A percentile compares a stretch with the other conserved stretches of the same genome.
phyloP scores from a whole-genome alignment of 208 protist genomes.

The Entamoeba invadens region DNA sequence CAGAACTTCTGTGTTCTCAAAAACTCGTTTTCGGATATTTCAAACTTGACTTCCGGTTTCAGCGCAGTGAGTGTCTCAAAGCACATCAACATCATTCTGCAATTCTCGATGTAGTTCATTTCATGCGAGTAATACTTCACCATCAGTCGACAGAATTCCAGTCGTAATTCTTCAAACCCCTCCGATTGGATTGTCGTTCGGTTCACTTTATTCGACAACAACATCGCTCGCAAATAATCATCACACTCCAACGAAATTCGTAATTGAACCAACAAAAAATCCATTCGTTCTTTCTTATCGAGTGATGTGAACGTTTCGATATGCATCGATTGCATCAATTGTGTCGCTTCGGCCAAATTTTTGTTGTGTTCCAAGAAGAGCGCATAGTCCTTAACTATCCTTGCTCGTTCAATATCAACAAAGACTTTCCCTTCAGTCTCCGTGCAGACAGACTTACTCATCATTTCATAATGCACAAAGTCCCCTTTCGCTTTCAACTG shows the following conservation, averaged over 20 bases:
- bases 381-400: not conserved
- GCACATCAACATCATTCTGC: not conserved
- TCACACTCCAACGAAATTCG: not conserved
- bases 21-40: not conserved
- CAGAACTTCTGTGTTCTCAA: not conserved
- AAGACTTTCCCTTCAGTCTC: not conserved
- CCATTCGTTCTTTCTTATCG: not conserved
- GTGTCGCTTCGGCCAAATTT: not conserved
- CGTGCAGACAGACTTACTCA: not conserved
- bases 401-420: not conserved
- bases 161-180: not conserved
- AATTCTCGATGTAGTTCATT: not conserved
- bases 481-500: not conserved
- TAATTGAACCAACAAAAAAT: not conserved
- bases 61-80: not conserved
- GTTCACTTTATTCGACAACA: not conserved
- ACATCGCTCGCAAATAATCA: not conserved
- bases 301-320: not conserved
- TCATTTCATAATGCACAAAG: not conserved
- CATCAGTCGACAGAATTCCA: not conserved
- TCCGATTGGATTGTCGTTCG: not conserved
- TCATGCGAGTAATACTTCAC: not conserved
- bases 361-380: not conserved
- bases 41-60: not conserved
- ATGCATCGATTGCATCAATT: not conserved